Percentiles rank a stretch among this genome's conserved stretches.
phyloP scores from a whole-genome alignment of 2,329 filamentous ascomycete genomes.

The Cladosporium oxysporum region DNA sequence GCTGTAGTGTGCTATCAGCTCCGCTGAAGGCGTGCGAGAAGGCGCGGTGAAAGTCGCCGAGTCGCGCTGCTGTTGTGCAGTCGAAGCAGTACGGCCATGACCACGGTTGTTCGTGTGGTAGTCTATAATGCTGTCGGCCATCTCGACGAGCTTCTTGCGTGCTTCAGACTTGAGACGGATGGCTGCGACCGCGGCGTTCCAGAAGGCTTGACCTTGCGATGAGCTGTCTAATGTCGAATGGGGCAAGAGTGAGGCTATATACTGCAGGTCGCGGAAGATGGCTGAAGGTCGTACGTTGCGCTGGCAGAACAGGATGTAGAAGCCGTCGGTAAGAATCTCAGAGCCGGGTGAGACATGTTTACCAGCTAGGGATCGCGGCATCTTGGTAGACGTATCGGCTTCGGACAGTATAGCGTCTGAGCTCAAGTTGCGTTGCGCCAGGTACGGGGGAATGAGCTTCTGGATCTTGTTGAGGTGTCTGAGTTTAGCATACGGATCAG shows the following conservation, averaged over 20 bases:
- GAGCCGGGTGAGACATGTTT: slow-evolving; percentile 1
- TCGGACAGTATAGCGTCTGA: not conserved
- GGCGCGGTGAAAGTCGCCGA: slow-evolving; percentile 34
- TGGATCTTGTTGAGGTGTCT: slow-evolving; percentile 81
- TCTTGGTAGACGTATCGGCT: not conserved
- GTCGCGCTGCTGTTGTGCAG: slow-evolving; percentile 37
- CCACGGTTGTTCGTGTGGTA: slow-evolving; percentile 67
- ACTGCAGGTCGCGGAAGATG: slow-evolving; percentile 53
- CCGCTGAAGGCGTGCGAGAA: slow-evolving; percentile 27
- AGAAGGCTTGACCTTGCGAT: slow-evolving; percentile 74
- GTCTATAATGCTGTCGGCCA: slow-evolving; percentile 68
- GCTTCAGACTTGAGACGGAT: slow-evolving; percentile 86
- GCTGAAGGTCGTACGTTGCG: slow-evolving; percentile 48
- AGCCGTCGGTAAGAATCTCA: slow-evolving; percentile 26
- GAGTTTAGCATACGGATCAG: slow-evolving; percentile 84
- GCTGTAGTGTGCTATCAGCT: slow-evolving; percentile 61
- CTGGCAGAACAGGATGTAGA: slow-evolving; percentile 45
- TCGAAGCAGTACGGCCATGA: slow-evolving; percentile 35
- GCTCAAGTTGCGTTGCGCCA: slow-evolving; percentile 22
- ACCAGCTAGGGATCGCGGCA: not conserved
- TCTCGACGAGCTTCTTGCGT: slow-evolving; percentile 78
- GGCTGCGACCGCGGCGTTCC: slow-evolving; percentile 85
- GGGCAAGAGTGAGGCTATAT: slow-evolving; percentile 63
- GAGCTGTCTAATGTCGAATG: slow-evolving; percentile 59
- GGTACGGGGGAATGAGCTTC: slow-evolving; percentile 53